Percentiles rank a stretch among this genome's conserved stretches.
phyloP scores from a whole-genome alignment of 2,329 filamentous ascomycete species.

The Penicillium sp. region DNA sequence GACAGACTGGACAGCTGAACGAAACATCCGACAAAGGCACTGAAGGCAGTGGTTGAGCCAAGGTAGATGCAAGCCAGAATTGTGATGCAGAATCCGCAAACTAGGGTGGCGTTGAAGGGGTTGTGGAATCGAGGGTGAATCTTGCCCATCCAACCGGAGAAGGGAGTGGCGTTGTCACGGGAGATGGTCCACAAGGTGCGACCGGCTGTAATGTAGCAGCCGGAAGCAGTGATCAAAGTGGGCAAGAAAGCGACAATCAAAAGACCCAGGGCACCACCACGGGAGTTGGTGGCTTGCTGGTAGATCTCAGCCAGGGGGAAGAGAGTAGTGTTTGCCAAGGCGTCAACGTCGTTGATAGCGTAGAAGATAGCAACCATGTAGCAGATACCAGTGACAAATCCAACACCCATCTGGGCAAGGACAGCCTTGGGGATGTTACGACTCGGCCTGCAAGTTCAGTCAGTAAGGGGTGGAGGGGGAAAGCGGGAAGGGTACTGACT shows the following conservation, averaged over 20 bases:
- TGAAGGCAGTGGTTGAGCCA: constrained; percentile 57
- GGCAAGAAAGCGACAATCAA: constrained; percentile 60
- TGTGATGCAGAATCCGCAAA: constrained; percentile 55
- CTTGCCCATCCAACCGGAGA: constrained; percentile 53
- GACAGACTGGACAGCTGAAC: constrained; percentile 59
- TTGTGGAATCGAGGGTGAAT: constrained; percentile 60
- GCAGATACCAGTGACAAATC: constrained; percentile 49
- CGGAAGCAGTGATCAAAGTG: constrained; percentile 55
- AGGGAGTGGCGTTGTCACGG: constrained; percentile 63
- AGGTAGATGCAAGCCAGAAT: constrained; percentile 60
- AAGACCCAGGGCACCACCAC: constrained; percentile 58
- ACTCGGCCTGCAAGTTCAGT: constrained; percentile 31
- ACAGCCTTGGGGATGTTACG: constrained; percentile 55
- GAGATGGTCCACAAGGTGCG: constrained; percentile 62
- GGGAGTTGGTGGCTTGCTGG: constrained; percentile 49
- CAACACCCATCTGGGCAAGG: constrained; percentile 51
- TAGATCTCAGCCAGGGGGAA: constrained; percentile 54
- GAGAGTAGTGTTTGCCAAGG: constrained; percentile 16
- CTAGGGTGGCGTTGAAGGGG: constrained; percentile 61
- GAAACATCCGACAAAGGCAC: constrained; percentile 60
- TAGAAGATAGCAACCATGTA: constrained; percentile 57
- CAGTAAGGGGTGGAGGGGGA: constrained; percentile 5
- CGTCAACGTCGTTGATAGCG: constrained; percentile 45
- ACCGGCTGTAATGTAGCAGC: constrained; percentile 62
- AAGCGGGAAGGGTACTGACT: constrained; percentile 20